Base-by-base conservation (phyloP, 2,329 filamentous ascomycete genomes). In the Endoconidiophora polonica region DNA sequence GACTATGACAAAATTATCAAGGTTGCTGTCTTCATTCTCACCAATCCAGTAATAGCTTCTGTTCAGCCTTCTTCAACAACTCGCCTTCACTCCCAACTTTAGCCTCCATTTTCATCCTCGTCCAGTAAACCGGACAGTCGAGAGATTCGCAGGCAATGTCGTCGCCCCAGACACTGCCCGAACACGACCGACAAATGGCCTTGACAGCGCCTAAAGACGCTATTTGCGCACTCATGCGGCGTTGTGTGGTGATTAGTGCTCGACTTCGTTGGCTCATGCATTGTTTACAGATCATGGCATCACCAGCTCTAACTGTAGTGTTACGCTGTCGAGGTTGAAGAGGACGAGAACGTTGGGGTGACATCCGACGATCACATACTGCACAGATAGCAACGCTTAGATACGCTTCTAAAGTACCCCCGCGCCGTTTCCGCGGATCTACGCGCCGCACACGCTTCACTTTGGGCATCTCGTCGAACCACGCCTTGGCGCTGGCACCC, bases 391-490 rank as follows among this genome's bases (percentile, higher is more conserved):
- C 82, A 0, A 79, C 79, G 55, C 77, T 81, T 79, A 96, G 82
- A 65, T 95, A 98, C n/a, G 77, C 83, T 60, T 96, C 91, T n/a
- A 98, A 73, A 0, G 87, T 95, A 44, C 55, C 26, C 49, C 52
- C 26, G 56, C 55, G 22, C 56, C 55, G 29, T 37, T 14, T 3
- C 7, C 7, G 39, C 12, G 45, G 54, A 9, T 46, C 53, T 57
- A 62, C 40, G 50, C 62, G 54, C 46, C 61, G 74, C 43, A 90
- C 76, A 6, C 82, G 79, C 59, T 87, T 83, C 18, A 91, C 72
- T 62, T 93, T 94, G 43, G 90, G 90, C 86, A 96, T 93, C 64
- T 95, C 87, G 55, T 94, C 86, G 59, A 87, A 96, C 91, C 91
- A 98, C 53, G 77, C 74, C 16, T 84, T 70, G 0, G 96, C 84